Evolutionary conservation across 2,329 filamentous ascomycete genomes (phyloP).

Genomic region (Orbilia oligospora): DNA sequence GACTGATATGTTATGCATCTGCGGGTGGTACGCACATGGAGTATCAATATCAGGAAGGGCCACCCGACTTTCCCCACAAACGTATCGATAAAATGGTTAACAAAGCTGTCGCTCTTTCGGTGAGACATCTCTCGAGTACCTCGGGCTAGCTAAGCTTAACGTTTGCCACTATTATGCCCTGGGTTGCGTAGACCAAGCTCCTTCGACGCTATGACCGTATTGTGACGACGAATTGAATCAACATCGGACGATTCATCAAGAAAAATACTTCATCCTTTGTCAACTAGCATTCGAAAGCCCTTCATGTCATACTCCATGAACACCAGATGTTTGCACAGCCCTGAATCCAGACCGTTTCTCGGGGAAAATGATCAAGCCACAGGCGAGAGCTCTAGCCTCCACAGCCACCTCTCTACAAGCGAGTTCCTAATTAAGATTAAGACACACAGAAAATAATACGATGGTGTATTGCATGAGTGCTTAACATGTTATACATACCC

Average conservation of each 20-base stretch:
- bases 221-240: conserved; percentile 22
- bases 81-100: conserved; percentile 33
- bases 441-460: background rate
- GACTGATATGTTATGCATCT: conserved; percentile 29
- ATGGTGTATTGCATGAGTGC: background rate
- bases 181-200: conserved; percentile 29
- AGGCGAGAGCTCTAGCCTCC: conserved; percentile 43
- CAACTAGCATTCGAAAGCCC: background rate
- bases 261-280: background rate
- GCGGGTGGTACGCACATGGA: conserved; percentile 26
- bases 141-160: conserved; percentile 18
- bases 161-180: conserved; percentile 12
- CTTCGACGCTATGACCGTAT: conserved; percentile 39
- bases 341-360: conserved; percentile 37
- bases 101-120: conserved; percentile 16
- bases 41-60: conserved; percentile 17
- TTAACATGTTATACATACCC: conserved; percentile 24
- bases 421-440: conserved; percentile 21
- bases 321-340: conserved; percentile 41
- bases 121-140: background rate
- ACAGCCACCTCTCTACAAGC: conserved; percentile 42
- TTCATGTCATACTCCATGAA: background rate
- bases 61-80: conserved; percentile 26
- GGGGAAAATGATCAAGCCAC: conserved; percentile 33
- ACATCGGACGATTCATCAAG: conserved; percentile 6